These are phyloP conservation scores for Aspergillus bertholletiae DNA, from an alignment of 495 filamentous ascomycete species.

Conservation along the genomic window DNA sequence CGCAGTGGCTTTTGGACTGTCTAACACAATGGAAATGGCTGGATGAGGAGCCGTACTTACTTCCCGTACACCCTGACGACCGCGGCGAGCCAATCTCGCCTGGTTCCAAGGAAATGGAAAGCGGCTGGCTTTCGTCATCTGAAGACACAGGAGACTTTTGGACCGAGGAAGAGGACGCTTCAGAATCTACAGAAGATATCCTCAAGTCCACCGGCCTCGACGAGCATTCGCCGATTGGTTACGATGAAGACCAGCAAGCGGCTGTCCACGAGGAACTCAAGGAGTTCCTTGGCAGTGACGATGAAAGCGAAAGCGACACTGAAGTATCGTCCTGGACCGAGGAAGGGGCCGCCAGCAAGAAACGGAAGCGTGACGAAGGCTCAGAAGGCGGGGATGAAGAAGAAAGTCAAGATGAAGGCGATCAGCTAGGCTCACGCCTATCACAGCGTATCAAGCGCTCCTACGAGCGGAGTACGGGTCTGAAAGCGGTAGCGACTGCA, in stretches of 20 bases:
- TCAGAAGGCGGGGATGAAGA: slow-evolving; percentile 28
- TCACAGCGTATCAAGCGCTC: slow-evolving; percentile 50
- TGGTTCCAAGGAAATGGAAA: slow-evolving; percentile 31
- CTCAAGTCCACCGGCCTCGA: slow-evolving; percentile 29
- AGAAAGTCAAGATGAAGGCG: slow-evolving; percentile 29
- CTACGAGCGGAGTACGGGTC: slow-evolving; percentile 42
- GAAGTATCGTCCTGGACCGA: slow-evolving; percentile 30
- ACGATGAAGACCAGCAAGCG: slow-evolving; percentile 44
- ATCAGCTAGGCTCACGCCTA: slow-evolving; percentile 36
- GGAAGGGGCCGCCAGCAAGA: slow-evolving; percentile 29
- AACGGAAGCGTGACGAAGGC: slow-evolving; percentile 39
- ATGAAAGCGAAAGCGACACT: slow-evolving; percentile 52
- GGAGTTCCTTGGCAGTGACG: slow-evolving; percentile 70
- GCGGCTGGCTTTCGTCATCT: slow-evolving; percentile 37
- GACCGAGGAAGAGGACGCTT: slow-evolving; percentile 35
- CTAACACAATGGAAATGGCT: slow-evolving; percentile 73
- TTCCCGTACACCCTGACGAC: slow-evolving; percentile 61
- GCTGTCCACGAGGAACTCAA: slow-evolving; percentile 67
- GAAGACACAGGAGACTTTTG: slow-evolving; percentile 39
- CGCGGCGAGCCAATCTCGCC: slow-evolving; percentile 41
- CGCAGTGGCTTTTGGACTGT: slow-evolving; percentile 82
- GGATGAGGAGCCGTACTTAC: slow-evolving; percentile 70
- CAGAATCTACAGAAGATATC: slow-evolving; percentile 43
- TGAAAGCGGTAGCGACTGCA: slow-evolving; percentile 44
- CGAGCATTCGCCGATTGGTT: slow-evolving; percentile 35